Conservation (phyloP, 164 flowering plant genomes). For the Magnolia sinica region DNA sequence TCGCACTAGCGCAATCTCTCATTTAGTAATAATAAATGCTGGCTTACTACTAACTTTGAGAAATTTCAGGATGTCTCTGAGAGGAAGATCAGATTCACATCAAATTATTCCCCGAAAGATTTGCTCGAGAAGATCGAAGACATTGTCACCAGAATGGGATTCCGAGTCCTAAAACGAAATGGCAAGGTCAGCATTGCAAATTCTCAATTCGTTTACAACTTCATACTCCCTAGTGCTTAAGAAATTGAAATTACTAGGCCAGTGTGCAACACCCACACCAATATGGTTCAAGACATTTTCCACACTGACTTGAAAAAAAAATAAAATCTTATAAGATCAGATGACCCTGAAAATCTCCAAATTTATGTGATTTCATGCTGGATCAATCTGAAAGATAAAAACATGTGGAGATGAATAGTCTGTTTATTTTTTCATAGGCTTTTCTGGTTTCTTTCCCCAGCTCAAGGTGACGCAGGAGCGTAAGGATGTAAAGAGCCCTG, state of each 20-base stretch:
- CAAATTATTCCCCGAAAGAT: constrained; percentile 62
- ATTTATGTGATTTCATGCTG: background rate
- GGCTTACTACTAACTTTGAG: background rate
- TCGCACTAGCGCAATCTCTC: background rate
- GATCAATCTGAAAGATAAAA: background rate
- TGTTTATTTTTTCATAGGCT: background rate
- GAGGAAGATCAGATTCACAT: constrained; percentile 88
- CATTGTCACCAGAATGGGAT: constrained; percentile 74
- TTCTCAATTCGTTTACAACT: background rate
- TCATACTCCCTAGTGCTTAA: too few relatives aligned
- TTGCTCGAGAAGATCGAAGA: constrained; percentile 68
- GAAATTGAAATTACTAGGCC: too few relatives aligned
- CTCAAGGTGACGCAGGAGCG: constrained; percentile 58
- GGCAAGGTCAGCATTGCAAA: constrained; percentile 55
- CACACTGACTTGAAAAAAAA: too few relatives aligned
- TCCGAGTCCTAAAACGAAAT: constrained; percentile 57
- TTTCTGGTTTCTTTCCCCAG: constrained; percentile 29
- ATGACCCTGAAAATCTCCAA: too few relatives aligned
- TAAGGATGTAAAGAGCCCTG: constrained; percentile 37
- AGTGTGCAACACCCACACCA: too few relatives aligned
- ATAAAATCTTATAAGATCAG: too few relatives aligned
- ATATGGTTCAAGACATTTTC: too few relatives aligned
- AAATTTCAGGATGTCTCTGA: constrained; percentile 71
- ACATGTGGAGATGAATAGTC: background rate
- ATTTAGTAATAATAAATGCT: background rate